Evolutionary conservation across 768 basidiomycete species (phyloP), one percentile per base, ranked within the genome.

Genomic region (Postia placenta): DNA sequence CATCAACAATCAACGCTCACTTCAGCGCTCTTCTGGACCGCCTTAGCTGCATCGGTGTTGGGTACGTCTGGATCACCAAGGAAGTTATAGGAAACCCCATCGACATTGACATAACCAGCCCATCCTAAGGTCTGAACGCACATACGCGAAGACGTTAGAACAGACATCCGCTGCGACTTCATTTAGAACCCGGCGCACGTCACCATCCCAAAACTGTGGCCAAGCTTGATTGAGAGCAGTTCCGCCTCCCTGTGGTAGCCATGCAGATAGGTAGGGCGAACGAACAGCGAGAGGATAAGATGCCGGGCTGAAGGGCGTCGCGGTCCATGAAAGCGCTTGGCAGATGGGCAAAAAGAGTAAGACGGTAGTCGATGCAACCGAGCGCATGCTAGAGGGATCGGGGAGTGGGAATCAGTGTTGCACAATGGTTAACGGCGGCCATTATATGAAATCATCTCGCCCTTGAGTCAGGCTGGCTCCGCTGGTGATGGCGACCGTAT

Each of bases 201-300:
- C 67, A 5, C 82, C 81, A 40, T 79, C 80, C 83, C 85, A 87
- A 57, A 85, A 85, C 5, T 70, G 73, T 0, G 83, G 78, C 81
- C 82, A 85, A 23, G 61, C 79, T 38, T 67, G 77, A 51, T 71
- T 71, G 25, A 65, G 47, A 14, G 64, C 61, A 1, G 62, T 60
- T 0, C 65, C 65, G 4, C 53, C 30, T 0, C 64, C 63, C 41
- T 65, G 82, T 0, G 76, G 66, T 15, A 86, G 71, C 83, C 83
- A 86, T 1, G 78, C 74, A 19, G 79, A 81, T 28, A 87, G 63
- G 56, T 85, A 87, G 1, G 83, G 83, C 1, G 78, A 69, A 37
- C 80, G 74, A 14, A 85, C 83, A 11, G 82, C 84, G 23, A 85
- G 74, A 17, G 84, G 83, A 41, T 82, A 69, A 5, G 81, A 72